A percentile compares a stretch with the other conserved stretches of the same genome.
Evolutionary conservation across 768 basidiomycete species (phyloP).

Genomic region (Leccinum longicurvipes): DNA sequence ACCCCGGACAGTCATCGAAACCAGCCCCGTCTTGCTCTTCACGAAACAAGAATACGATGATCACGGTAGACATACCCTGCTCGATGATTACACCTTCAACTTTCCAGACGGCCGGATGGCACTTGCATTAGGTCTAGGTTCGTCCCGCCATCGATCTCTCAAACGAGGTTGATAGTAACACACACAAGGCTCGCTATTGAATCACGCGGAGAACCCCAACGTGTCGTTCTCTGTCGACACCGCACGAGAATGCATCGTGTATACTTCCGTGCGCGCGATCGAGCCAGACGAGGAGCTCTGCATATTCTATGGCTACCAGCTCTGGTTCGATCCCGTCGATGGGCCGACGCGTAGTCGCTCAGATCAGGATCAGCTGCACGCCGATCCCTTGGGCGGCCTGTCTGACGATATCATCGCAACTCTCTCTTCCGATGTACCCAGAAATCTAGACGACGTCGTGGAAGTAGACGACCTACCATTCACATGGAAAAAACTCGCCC

Average conservation of each 20-base stretch:
- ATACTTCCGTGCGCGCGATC: conserved; percentile 52
- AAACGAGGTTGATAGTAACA: not conserved
- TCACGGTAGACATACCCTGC: conserved; percentile 59
- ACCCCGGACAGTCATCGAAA: conserved; percentile 68
- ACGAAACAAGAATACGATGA: conserved; percentile 62
- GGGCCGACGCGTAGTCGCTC: not conserved
- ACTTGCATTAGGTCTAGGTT: conserved; percentile 75
- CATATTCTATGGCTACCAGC: conserved; percentile 69
- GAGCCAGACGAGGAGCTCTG: conserved; percentile 68
- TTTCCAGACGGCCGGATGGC: conserved; percentile 77
- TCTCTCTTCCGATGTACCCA: conserved; percentile 23
- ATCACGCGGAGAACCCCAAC: conserved; percentile 70
- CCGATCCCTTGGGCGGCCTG: conserved; percentile 8
- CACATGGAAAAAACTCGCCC: conserved; percentile 52
- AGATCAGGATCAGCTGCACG: not conserved
- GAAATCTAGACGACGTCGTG: conserved; percentile 46
- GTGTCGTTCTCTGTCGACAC: conserved; percentile 60
- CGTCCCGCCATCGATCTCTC: conserved; percentile 1
- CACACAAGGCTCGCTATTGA: conserved; percentile 71
- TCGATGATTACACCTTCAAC: conserved; percentile 75
- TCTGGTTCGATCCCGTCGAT: conserved; percentile 58
- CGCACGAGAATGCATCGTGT: conserved; percentile 57
- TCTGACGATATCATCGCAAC: not conserved
- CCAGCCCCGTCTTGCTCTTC: conserved; percentile 83
- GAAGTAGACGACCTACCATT: conserved; percentile 66